A percentile compares a stretch with the other conserved stretches of the same genome.
Evolutionary conservation across 805 yeast genomes (phyloP).

Genomic region (Saturnispora sanitii): DNA sequence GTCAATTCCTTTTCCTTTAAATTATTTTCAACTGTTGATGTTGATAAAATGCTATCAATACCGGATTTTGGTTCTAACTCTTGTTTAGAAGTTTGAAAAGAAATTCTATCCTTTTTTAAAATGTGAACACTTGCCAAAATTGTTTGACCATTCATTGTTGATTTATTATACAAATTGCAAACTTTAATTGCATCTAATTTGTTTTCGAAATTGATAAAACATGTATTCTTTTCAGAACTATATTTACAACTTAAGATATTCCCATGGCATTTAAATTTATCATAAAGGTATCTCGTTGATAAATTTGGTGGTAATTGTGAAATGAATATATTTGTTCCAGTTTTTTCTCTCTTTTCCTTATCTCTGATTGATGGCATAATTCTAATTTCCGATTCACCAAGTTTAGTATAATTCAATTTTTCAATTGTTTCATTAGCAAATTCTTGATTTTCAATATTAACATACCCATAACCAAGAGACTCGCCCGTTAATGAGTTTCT

Average conservation of each 20-base stretch:
- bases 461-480: constrained; percentile 67
- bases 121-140: constrained; percentile 25
- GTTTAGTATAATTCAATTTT: constrained; percentile 40
- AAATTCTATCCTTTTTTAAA: constrained; percentile 21
- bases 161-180: constrained; percentile 22
- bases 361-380: constrained; percentile 49
- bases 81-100: constrained; percentile 6
- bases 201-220: constrained; percentile 34
- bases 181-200: constrained; percentile 28
- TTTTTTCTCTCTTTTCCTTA: constrained; percentile 27
- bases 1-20: not conserved
- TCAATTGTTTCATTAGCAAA: constrained; percentile 51
- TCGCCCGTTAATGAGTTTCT: constrained; percentile 40
- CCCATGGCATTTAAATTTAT: constrained; percentile 21
- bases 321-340: constrained; percentile 44
- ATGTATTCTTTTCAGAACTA: constrained; percentile 19
- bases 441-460: constrained; percentile 41
- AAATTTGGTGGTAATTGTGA: constrained; percentile 33
- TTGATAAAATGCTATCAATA: not conserved
- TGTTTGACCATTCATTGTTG: constrained; percentile 17
- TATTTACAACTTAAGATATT: constrained; percentile 26
- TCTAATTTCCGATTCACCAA: constrained; percentile 36
- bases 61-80: not conserved
- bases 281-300: constrained; percentile 24
- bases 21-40: not conserved